Conservation (phyloP, 176 grass and related monocot species). For the Aegilops longissima region DNA sequence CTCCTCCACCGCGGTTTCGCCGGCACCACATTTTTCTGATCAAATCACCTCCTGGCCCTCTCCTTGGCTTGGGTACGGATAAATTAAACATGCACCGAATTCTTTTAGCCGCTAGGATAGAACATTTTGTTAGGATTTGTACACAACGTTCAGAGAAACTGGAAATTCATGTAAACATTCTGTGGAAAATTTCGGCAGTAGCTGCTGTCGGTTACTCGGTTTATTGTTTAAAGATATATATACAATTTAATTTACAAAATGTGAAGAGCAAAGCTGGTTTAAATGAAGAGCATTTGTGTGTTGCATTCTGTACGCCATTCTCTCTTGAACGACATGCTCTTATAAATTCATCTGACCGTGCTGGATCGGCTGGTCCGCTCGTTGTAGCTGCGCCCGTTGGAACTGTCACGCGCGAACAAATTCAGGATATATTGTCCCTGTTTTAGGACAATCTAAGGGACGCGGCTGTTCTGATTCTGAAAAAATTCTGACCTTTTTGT, state of each 20-base stretch:
- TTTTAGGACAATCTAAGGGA: too few species aligned
- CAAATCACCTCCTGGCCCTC: background rate
- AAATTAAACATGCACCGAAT: constrained; percentile 30
- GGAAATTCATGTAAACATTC: constrained; percentile 18
- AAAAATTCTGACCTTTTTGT: too few species aligned
- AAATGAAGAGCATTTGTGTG: background rate
- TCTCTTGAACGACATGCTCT: too few species aligned
- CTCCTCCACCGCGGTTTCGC: constrained; percentile 78
- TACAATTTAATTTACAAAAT: constrained; percentile 2
- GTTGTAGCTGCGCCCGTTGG: too few species aligned
- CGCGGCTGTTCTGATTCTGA: too few species aligned
- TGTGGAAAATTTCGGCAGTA: constrained; percentile 13
- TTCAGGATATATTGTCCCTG: too few species aligned
- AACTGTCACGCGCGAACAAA: too few species aligned
- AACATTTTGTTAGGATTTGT: constrained; percentile 56
- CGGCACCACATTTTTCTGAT: constrained; percentile 83
- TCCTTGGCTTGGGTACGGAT: constrained; percentile 11
- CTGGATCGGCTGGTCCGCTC: too few species aligned
- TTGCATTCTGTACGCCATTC: too few species aligned
- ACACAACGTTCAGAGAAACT: background rate
- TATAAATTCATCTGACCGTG: too few species aligned
- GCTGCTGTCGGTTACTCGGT: background rate
- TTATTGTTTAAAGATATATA: background rate
- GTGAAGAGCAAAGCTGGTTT: background rate
- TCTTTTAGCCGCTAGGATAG: constrained; percentile 50